Evolutionary conservation across 805 yeast species (phyloP).

Genomic region (Hanseniaspora lachancei): DNA sequence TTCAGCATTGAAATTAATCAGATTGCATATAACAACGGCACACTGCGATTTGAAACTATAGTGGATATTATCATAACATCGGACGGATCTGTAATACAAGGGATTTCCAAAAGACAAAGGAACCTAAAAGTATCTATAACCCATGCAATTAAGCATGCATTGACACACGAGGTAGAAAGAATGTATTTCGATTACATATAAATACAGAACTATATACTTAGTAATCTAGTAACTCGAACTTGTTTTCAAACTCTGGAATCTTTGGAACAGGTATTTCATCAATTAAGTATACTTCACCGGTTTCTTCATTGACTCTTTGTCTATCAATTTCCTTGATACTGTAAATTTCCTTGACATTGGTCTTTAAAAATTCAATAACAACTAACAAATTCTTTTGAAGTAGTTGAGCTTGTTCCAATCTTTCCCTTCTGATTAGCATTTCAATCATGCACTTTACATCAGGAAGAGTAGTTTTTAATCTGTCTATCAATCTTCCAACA

Average conservation of each 20-base stretch:
- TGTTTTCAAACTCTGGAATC: slow-evolving; percentile 39
- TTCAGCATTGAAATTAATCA: slow-evolving; percentile 20
- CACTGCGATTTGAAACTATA: slow-evolving; percentile 10
- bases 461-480: slow-evolving; percentile 57
- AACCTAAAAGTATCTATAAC: slow-evolving; percentile 2
- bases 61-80: not conserved
- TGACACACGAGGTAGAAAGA: slow-evolving; percentile 2
- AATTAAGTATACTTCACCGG: slow-evolving; percentile 67
- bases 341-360: slow-evolving; percentile 64
- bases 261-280: slow-evolving; percentile 65
- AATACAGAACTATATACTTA: slow-evolving; percentile 7
- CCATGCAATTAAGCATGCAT: slow-evolving; percentile 1
- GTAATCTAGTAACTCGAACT: slow-evolving; percentile 11
- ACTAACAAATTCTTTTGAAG: slow-evolving; percentile 57
- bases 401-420: slow-evolving; percentile 68
- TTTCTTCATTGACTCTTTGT: slow-evolving; percentile 67
- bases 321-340: slow-evolving; percentile 71
- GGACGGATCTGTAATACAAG: not conserved
- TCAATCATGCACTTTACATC: slow-evolving; percentile 68
- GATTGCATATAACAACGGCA: slow-evolving; percentile 1
- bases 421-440: slow-evolving; percentile 57
- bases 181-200: not conserved
- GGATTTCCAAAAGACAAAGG: not conserved
- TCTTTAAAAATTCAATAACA: slow-evolving; percentile 41
- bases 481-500: slow-evolving; percentile 72